Conservation (phyloP, 2,329 filamentous ascomycete species). For the Ascosphaera acerosa region DNA sequence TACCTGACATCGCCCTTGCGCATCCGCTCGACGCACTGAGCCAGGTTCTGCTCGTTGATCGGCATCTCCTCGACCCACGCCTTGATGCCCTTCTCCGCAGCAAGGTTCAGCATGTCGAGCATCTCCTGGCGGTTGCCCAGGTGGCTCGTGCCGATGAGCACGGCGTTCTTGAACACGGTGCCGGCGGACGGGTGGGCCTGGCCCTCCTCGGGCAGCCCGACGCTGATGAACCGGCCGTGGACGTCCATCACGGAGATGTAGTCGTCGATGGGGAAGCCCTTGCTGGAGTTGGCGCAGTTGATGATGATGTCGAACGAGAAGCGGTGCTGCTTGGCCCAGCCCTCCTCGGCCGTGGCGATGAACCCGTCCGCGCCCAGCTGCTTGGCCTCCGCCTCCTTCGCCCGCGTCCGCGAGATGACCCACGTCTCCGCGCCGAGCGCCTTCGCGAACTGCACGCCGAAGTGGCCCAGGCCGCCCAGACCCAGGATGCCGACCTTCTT, state of each 20-base stretch:
- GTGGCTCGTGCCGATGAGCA: conserved; percentile 44
- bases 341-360: conserved; percentile 30
- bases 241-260: conserved; percentile 64
- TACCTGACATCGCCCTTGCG: conserved; percentile 48
- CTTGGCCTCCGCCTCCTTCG: conserved; percentile 33
- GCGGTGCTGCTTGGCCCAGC: conserved; percentile 29
- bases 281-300: conserved; percentile 55
- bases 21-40: conserved; percentile 42
- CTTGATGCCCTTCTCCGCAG: conserved; percentile 41
- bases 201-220: conserved; percentile 48
- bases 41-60: conserved; percentile 43
- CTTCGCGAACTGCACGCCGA: conserved; percentile 43
- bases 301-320: conserved; percentile 39
- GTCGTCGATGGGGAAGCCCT: conserved; percentile 28
- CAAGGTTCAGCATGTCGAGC: conserved; percentile 44
- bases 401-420: conserved; percentile 33
- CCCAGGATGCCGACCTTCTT: conserved; percentile 19
- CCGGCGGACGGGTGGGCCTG: conserved; percentile 22
- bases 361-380: conserved; percentile 36
- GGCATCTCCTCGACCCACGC: conserved; percentile 46
- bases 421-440: conserved; percentile 38
- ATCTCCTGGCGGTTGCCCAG: conserved; percentile 45
- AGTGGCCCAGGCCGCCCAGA: conserved; percentile 42
- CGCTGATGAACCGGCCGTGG: conserved; percentile 54
- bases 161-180: conserved; percentile 46